These are phyloP conservation scores for Thermothelomyces thermophilus DNA, from an alignment of 2,329 filamentous ascomycete species.

Conservation along the genomic window DNA sequence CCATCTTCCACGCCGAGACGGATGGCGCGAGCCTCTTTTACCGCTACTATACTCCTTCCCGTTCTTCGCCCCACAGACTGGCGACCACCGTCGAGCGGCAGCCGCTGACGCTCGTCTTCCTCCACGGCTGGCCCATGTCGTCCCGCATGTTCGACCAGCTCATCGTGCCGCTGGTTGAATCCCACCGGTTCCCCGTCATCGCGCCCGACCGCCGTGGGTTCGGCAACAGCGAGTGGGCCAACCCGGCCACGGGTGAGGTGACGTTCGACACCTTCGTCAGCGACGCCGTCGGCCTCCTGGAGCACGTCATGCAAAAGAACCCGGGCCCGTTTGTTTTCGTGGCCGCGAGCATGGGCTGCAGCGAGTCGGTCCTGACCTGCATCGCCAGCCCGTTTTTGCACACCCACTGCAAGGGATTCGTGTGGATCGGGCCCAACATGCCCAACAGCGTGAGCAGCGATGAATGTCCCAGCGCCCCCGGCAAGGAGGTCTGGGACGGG, in stretches of 20 bases:
- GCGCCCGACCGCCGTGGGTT: conserved; percentile 20
- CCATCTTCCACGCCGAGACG: conserved; percentile 12
- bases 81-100: background rate
- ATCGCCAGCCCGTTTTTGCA: conserved; percentile 1
- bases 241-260: conserved; percentile 7
- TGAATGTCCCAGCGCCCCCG: conserved; percentile 2
- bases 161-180: conserved; percentile 18
- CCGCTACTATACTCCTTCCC: conserved; percentile 17
- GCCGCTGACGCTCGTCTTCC: conserved; percentile 18
- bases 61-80: background rate
- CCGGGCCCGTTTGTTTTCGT: conserved; percentile 16
- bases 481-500: conserved; percentile 1
- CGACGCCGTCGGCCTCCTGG: conserved; percentile 15
- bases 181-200: conserved; percentile 17
- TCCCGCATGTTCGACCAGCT: conserved; percentile 23
- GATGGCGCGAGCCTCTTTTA: conserved; percentile 20
- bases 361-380: conserved; percentile 13
- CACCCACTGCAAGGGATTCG: conserved; percentile 16
- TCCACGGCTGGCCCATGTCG: conserved; percentile 24
- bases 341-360: conserved; percentile 18
- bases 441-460: conserved; percentile 8
- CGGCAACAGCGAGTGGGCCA: conserved; percentile 14
- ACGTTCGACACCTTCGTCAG: conserved; percentile 16
- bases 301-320: background rate
- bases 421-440: conserved; percentile 21